These are phyloP conservation scores for Talaromyces proteolyticus DNA, from an alignment of 495 filamentous ascomycete species.

Conservation along the genomic window DNA sequence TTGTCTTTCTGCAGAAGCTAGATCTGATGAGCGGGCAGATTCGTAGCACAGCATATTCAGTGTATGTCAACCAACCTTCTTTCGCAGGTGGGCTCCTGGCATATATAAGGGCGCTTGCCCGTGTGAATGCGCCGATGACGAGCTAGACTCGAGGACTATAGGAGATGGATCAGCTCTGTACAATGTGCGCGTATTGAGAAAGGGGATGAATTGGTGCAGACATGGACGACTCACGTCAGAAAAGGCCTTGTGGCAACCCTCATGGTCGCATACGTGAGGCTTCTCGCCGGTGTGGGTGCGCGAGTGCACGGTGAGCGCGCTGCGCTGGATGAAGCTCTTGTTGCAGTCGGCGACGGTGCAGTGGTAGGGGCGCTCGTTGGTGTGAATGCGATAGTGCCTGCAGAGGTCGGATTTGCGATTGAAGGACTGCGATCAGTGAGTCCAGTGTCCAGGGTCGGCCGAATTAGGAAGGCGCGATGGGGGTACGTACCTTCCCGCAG, in stretches of 20 bases:
- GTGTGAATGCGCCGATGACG: conserved; percentile 84
- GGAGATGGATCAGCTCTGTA: conserved; percentile 11
- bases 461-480: background rate
- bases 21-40: too few relatives aligned
- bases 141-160: conserved; percentile 87
- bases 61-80: conserved; percentile 56
- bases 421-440: conserved; percentile 57
- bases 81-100: conserved; percentile 68
- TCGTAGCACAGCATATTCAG: conserved; percentile 13
- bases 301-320: conserved; percentile 80
- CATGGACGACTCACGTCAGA: conserved; percentile 62
- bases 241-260: conserved; percentile 78
- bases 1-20: conserved; percentile 86
- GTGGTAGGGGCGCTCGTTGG: conserved; percentile 78
- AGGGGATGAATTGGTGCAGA: conserved; percentile 7
- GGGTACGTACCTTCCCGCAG: conserved; percentile 36
- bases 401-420: conserved; percentile 90
- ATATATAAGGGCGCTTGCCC: conserved; percentile 79
- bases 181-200: too few relatives aligned
- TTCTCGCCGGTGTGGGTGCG: conserved; percentile 89
- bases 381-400: conserved; percentile 85
- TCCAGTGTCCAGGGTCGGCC: background rate
- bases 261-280: conserved; percentile 74
- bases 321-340: conserved; percentile 88
- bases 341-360: conserved; percentile 66